phyloP scores from a whole-genome alignment of 2,329 filamentous ascomycete species.

The Aspergillus floridensis region DNA sequence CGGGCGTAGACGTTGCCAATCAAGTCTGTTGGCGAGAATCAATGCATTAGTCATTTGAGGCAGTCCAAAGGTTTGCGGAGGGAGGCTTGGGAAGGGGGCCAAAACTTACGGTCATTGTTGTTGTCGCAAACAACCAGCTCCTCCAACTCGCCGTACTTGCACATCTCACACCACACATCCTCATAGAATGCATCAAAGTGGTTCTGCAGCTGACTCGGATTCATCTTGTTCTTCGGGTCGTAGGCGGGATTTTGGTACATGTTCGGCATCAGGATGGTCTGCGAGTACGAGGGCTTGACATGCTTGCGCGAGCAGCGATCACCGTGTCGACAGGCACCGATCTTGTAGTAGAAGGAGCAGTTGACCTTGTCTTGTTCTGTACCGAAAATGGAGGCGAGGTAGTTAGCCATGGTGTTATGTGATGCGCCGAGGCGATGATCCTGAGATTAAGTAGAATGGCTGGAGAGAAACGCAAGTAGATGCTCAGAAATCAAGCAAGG shows the following conservation, averaged over 20 bases:
- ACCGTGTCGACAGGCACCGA: conserved; percentile 96
- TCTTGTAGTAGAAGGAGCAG: conserved; percentile 99
- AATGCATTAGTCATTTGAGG: conserved; percentile 13
- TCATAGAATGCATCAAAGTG: conserved; percentile 99
- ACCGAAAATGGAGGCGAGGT: conserved; percentile 98
- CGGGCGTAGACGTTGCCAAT: conserved; percentile 99
- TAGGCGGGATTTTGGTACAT: conserved; percentile 99
- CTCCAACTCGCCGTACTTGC: conserved; percentile 96
- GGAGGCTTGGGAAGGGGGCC: neutral
- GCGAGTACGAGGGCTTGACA: conserved; percentile 96
- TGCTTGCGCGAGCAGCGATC: conserved; percentile 98
- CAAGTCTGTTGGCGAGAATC: conserved; percentile 59
- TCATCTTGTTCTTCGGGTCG: conserved; percentile 96
- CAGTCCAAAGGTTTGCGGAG: neutral
- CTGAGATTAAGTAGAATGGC: neutral
- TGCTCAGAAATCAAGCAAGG: no score
- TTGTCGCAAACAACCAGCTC: conserved; percentile 99
- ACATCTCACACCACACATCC: conserved; percentile 99
- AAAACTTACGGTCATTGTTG: conserved; percentile 84
- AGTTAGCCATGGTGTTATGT: conserved; percentile 75
- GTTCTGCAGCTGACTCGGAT: conserved; percentile 91
- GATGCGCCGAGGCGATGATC: neutral
- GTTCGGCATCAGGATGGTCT: conserved; percentile 96
- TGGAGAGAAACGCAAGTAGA: conserved; percentile 2
- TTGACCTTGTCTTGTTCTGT: conserved; percentile 99